Percentiles rank a stretch among this genome's conserved stretches.
phyloP scores from a whole-genome alignment of 345 rosid species.

The Euphorbia tirucalli region DNA sequence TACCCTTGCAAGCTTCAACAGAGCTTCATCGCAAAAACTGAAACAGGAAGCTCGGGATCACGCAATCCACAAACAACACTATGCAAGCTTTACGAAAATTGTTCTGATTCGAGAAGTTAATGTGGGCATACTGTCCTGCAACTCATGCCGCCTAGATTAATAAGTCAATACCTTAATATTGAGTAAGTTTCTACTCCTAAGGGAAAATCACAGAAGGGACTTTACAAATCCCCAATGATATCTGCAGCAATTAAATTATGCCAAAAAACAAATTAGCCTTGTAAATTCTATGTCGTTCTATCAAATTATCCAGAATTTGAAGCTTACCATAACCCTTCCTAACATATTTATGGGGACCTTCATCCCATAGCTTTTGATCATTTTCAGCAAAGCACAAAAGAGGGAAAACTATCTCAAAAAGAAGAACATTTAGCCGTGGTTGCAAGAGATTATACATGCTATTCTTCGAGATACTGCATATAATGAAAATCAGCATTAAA shows the following conservation, averaged over 20 bases:
- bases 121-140: conserved; percentile 92
- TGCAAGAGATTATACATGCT: conserved; percentile 81
- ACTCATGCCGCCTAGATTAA: conserved; percentile 91
- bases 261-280: conserved; percentile 7
- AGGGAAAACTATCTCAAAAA: conserved; percentile 96
- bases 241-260: conserved; percentile 45
- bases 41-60: conserved; percentile 94
- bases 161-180: conserved; percentile 7
- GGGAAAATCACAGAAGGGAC: conserved; percentile 21
- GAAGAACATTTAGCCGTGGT: conserved; percentile 82
- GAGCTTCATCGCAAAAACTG: conserved; percentile 94
- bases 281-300: neutral
- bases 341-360: conserved; percentile 98
- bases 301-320: conserved; percentile 1
- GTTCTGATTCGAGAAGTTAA: conserved; percentile 73
- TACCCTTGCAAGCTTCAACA: conserved; percentile 93
- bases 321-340: conserved; percentile 99
- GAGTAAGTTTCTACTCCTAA: too few species aligned
- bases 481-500: conserved; percentile 12
- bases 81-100: conserved; percentile 77
- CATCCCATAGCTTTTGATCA: conserved; percentile 99
- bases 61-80: conserved; percentile 89
- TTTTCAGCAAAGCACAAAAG: conserved; percentile 95
- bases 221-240: conserved; percentile 98
- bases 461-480: conserved; percentile 76